Base-by-base conservation (phyloP, 2,329 filamentous ascomycete species). In the Penicillium thymicola region DNA sequence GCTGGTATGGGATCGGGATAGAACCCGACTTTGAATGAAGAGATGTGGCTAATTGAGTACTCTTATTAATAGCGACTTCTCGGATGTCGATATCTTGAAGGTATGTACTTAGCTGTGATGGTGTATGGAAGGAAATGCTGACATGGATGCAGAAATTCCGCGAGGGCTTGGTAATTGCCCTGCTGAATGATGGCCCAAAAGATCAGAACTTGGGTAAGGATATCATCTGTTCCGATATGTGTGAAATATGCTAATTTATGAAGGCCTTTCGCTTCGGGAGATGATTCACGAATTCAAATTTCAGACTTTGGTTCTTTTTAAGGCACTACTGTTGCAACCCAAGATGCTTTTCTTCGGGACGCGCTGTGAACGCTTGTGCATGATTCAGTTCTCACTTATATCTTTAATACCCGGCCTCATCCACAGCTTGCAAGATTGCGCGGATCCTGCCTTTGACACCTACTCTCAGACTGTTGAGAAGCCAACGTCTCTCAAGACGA, bases 321-420 rank as follows among this genome's bases (percentile, higher is more conserved):
- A 99, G 78, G 96, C 90, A 72, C 88, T 92, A 72, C 79, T 99
- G 60, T 80, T 99, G 60, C 93, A 99, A 73, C 93, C 92, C 52
- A 99, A 97, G 92, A 97, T 97, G 89, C 86, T 99, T 52, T 97
- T 99, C 78, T 99, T 97, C 68, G 92, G 94, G 60, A 92, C 93
- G n/a, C 87, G 92, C 66, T 97, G 94, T 75, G 94, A 99, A 75
- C 85, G 89, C 62, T 79, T 99, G 65, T 99, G 94, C 82, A 96
- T 97, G 89, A 92, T 96, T 76, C 94, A 99, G 74, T 99, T 97
- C 78, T 94, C 93, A 42, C 83, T 99, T 44, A 88, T 99, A 65
- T 97, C 93, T 51, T 81, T 99, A 68, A 95, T 99, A 78, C 94
- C 94, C 45, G 92, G 92, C 58, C 84, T 99, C 55, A 87, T 97